Conservation (phyloP, 768 basidiomycete genomes). For the Agaricus sinodeliciosus region DNA sequence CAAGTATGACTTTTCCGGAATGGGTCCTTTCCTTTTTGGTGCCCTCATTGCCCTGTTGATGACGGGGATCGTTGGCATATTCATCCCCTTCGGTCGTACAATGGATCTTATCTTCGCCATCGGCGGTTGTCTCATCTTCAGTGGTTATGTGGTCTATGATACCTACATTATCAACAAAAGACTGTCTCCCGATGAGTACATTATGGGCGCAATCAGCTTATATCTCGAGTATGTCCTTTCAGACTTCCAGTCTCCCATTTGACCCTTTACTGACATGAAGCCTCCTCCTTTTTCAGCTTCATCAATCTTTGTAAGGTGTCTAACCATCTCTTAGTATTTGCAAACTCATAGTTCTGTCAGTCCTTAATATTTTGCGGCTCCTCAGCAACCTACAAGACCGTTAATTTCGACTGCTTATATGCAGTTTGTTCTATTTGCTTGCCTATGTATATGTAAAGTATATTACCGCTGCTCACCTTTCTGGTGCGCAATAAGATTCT, state of each 20-base stretch:
- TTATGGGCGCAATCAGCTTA: constrained; percentile 85
- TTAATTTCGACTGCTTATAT: constrained; percentile 17
- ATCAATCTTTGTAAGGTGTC: constrained; percentile 73
- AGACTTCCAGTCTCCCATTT: constrained; percentile 9
- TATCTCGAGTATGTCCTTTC: constrained; percentile 75
- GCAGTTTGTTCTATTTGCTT: not conserved
- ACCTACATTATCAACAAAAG: constrained; percentile 87
- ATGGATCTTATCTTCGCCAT: constrained; percentile 78
- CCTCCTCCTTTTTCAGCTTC: constrained; percentile 42
- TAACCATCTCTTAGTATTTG: not conserved
- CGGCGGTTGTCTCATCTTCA: constrained; percentile 78
- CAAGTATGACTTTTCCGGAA: constrained; percentile 94
- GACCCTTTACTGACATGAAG: constrained; percentile 2
- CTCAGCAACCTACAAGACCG: constrained; percentile 55
- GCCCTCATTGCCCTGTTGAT: constrained; percentile 75
- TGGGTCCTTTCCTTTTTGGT: constrained; percentile 88
- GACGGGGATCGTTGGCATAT: constrained; percentile 75
- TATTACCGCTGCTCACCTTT: not conserved
- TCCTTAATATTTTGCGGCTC: constrained; percentile 82
- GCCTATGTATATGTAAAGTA: constrained; percentile 1
- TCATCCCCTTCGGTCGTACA: constrained; percentile 81
- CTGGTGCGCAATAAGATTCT: not conserved
- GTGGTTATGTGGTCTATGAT: constrained; percentile 87
- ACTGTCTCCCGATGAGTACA: constrained; percentile 89
- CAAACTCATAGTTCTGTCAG: constrained; percentile 27